Conservation (phyloP, 371 early-diverging fungal species). For the Lichtheimia corymbifera region DNA sequence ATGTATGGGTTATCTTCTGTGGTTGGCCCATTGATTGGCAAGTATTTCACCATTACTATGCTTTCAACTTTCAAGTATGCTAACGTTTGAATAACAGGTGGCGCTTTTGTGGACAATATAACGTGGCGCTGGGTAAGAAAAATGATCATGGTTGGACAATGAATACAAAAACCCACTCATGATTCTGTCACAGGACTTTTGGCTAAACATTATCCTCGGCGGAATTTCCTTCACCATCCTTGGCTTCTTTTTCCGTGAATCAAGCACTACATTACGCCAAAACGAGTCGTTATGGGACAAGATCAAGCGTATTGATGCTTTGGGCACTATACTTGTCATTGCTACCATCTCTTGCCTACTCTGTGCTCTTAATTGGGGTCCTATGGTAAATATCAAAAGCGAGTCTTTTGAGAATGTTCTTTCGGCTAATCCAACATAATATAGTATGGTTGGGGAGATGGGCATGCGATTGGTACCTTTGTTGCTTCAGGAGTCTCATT, state of each 20-base stretch:
- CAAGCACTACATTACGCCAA: conserved; percentile 35
- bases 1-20: conserved; percentile 73
- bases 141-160: no score
- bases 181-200: conserved; percentile 48
- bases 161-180: no score
- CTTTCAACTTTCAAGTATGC: conserved; percentile 28
- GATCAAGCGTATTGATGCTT: conserved; percentile 63
- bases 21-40: conserved; percentile 64
- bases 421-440: not conserved
- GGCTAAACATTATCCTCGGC: conserved; percentile 73
- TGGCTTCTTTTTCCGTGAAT: conserved; percentile 47
- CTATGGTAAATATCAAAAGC: not conserved
- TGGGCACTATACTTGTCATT: conserved; percentile 21
- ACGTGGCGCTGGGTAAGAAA: not conserved
- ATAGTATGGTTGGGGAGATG: conserved; percentile 1
- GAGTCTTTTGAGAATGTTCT: not conserved
- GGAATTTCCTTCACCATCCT: conserved; percentile 52
- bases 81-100: conserved; percentile 18
- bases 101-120: conserved; percentile 60
- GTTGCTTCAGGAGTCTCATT: conserved; percentile 16
- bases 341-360: conserved; percentile 37
- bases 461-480: conserved; percentile 11
- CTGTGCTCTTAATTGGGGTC: conserved; percentile 54
- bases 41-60: not conserved
- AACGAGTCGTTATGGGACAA: conserved; percentile 44